A percentile compares a stretch with the other conserved stretches of the same genome.
These are phyloP conservation scores for Arthrobotrys megalospora DNA, from an alignment of 2,329 filamentous ascomycete species.

Conservation along the genomic window DNA sequence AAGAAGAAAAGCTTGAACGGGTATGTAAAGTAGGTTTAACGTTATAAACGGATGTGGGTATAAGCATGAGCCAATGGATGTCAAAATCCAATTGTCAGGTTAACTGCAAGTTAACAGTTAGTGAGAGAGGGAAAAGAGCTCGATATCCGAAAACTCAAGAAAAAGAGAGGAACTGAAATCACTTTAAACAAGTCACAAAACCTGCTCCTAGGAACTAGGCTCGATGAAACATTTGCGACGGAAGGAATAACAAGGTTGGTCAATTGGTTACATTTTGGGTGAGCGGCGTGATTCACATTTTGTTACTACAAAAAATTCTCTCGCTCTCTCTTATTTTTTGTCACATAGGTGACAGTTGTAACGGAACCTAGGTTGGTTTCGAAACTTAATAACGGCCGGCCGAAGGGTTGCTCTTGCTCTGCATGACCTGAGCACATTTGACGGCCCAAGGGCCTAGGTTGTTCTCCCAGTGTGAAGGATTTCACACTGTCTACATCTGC, in stretches of 20 bases:
- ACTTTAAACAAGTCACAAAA: conserved; percentile 28
- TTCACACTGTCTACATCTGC: background rate
- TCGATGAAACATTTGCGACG: conserved; percentile 20
- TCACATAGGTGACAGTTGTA: conserved; percentile 20
- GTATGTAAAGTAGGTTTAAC: background rate
- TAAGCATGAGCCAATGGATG: conserved; percentile 18
- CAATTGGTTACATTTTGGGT: conserved; percentile 26
- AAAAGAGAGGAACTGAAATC: conserved; percentile 12
- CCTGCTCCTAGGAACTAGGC: background rate
- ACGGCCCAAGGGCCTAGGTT: background rate
- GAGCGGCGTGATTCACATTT: conserved; percentile 40
- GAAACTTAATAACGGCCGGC: conserved; percentile 23
- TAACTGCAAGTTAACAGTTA: background rate
- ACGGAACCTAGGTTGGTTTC: conserved; percentile 6
- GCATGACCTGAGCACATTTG: background rate
- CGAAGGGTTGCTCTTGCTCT: conserved; percentile 13
- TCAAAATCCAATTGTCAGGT: background rate
- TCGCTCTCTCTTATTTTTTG: background rate
- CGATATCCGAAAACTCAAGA: conserved; percentile 7
- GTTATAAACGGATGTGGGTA: conserved; percentile 30
- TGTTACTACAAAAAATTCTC: conserved; percentile 6
- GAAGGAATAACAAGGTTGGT: conserved; percentile 23
- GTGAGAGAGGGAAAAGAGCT: background rate
- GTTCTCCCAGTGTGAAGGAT: conserved; percentile 7
- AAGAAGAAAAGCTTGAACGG: conserved; percentile 21